These are phyloP conservation scores for Aureobasidium pullulans DNA, from an alignment of 2,329 filamentous ascomycete species.

Conservation along the genomic window DNA sequence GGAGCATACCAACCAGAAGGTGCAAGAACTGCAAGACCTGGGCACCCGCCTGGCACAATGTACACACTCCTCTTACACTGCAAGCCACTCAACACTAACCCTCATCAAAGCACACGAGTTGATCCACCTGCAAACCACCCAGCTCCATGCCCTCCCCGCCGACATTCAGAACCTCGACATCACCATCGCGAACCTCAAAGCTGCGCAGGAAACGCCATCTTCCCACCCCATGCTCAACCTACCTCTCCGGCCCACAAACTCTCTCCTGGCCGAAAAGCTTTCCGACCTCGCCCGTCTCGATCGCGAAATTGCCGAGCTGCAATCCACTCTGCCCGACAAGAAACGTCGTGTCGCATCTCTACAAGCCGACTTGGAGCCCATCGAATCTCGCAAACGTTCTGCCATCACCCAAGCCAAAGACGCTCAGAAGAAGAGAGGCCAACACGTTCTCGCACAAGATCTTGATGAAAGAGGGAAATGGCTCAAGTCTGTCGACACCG, in stretches of 20 bases:
- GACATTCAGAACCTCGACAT: constrained; percentile 46
- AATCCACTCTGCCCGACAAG: constrained; percentile 57
- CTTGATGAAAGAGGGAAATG: constrained; percentile 69
- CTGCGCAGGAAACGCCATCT: constrained; percentile 28
- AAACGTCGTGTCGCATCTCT: constrained; percentile 60
- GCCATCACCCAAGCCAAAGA: constrained; percentile 63
- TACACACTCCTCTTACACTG: not conserved
- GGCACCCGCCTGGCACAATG: not conserved
- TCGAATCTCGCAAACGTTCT: constrained; percentile 60
- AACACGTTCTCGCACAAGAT: constrained; percentile 57
- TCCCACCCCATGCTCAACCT: constrained; percentile 36
- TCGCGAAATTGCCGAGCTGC: constrained; percentile 41
- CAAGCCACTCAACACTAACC: not conserved
- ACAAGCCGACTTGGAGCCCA: constrained; percentile 57
- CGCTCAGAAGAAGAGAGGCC: constrained; percentile 59
- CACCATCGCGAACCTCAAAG: constrained; percentile 41
- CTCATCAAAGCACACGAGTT: constrained; percentile 43
- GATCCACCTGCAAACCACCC: constrained; percentile 44
- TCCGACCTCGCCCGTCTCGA: constrained; percentile 35
- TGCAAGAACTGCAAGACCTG: constrained; percentile 8
- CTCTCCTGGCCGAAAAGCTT: constrained; percentile 33
- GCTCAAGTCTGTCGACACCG: constrained; percentile 62
- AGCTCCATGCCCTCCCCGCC: constrained; percentile 44
- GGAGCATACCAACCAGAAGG: constrained; percentile 48
- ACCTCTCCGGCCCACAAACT: constrained; percentile 36